Base-by-base conservation (phyloP, 2,329 filamentous ascomycete species). In the Magnaporthiopsis incrustans region DNA sequence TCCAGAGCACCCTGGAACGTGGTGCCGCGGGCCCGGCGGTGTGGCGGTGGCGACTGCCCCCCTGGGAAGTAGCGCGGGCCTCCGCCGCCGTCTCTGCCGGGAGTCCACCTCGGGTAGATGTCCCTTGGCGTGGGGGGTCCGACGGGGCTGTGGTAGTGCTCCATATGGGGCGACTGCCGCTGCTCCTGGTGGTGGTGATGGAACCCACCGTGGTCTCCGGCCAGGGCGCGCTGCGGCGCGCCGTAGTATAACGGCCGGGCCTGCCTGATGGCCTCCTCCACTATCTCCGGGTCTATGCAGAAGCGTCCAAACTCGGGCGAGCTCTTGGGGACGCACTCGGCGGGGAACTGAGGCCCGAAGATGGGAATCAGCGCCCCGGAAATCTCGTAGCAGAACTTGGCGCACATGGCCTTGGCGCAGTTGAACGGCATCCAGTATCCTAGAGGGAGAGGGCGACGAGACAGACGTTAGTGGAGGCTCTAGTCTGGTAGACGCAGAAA, bases 351-450 rank as follows among this genome's bases (percentile, higher is more conserved):
- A 15, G 87, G 84, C 0, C 95, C 95, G 73, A 99, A 99, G 66
- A 99, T 82, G 6, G 95, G 95, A 11, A 95, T 95, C 64, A 99
- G 78, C 0, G 90, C 93, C 65, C 88, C 88, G 18, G 94, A 88
- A 67, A 99, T 96, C 50, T 84, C 79, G 73, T 88, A 87, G 77
- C 94, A 98, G 74, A 98, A 98, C 0, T 91, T 97, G 4, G 91
- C 85, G 71, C 93, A 96, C 62, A 99, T 80, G 14, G 92, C 92
- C 75, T 85, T 89, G 60, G 95, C 95, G 69, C 92, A 96, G 56
- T 85, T 79, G 71, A 88, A 98, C 2, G 94, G 94, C 85, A 98
- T 92, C 95, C 95, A 99, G 76, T 98, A 99, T 44, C 95, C 92
- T 96, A 66, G 32, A 56, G 4, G 38, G 14, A n/a, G n/a, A 67